Percentiles rank a stretch among this genome's conserved stretches.
These are phyloP conservation scores for Aegilops bicornis DNA, from an alignment of 176 grass and related monocot species.

Conservation along the genomic window DNA sequence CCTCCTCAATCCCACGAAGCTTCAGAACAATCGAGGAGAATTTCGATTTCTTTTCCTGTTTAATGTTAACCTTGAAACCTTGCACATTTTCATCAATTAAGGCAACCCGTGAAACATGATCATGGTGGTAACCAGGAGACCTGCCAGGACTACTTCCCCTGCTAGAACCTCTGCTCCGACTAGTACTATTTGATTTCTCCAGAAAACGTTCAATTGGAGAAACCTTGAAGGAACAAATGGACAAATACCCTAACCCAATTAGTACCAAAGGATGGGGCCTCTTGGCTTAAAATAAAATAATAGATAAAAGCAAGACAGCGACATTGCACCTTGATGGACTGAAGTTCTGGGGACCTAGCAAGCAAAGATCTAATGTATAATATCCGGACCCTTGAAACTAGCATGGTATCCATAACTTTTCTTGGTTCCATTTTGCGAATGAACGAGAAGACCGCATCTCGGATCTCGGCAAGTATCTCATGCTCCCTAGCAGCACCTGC, in stretches of 20 bases:
- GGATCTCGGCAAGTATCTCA: constrained; percentile 98
- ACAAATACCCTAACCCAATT: constrained; percentile 26
- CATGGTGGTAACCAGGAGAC: constrained; percentile 71
- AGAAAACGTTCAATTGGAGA: constrained; percentile 86
- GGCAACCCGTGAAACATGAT: constrained; percentile 55
- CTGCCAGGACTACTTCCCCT: constrained; percentile 88
- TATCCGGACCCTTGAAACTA: constrained; percentile 98
- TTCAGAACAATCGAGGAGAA: constrained; percentile 91
- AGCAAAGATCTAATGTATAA: constrained; percentile 98
- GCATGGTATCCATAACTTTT: constrained; percentile 99
- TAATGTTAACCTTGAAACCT: constrained; percentile 94
- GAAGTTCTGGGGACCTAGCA: constrained; percentile 95
- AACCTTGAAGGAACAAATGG: constrained; percentile 54
- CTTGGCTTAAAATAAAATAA: constrained; percentile 18
- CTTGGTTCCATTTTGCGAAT: constrained; percentile 98
- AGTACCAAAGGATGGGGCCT: constrained; percentile 4
- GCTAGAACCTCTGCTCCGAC: constrained; percentile 95
- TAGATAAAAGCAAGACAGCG: constrained; percentile 15
- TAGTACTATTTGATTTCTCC: constrained; percentile 79
- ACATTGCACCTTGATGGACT: constrained; percentile 81
- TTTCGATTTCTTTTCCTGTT: constrained; percentile 96
- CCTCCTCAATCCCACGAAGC: constrained; percentile 97
- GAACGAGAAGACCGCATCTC: constrained; percentile 92
- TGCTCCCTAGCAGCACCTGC: constrained; percentile 98
- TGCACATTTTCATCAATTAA: constrained; percentile 80